Evolutionary conservation across 148 eudicot species (phyloP).

Genomic region (Linanthus parryae): DNA sequence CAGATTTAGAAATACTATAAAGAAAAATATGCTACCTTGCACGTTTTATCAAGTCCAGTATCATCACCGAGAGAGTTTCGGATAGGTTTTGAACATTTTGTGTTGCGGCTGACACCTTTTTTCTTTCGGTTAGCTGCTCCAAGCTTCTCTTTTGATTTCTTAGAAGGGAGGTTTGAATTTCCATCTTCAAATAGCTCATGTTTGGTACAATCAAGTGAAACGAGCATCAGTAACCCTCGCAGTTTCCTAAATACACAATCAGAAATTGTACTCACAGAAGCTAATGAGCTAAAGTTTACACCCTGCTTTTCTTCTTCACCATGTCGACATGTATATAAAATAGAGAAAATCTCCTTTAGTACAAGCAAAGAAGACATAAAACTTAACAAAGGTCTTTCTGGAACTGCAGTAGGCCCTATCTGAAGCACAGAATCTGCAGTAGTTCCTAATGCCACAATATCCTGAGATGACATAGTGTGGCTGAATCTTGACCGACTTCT

Average conservation of each 20-base stretch:
- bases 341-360: conserved; percentile 54
- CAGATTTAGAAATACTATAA: conserved; percentile 4
- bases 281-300: conserved; percentile 77
- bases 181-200: conserved; percentile 75
- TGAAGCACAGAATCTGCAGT: conserved; percentile 23
- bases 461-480: conserved; percentile 13
- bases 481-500: conserved; percentile 27
- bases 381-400: conserved; percentile 23
- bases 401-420: conserved; percentile 17
- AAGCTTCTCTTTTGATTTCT: conserved; percentile 53
- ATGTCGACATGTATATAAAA: conserved; percentile 37
- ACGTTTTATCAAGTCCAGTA: conserved; percentile 19
- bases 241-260: conserved; percentile 67
- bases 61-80: conserved; percentile 33
- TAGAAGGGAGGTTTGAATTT: conserved; percentile 21
- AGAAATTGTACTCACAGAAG: conserved; percentile 44
- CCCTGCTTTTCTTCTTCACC: conserved; percentile 41
- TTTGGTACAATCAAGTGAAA: conserved; percentile 89
- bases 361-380: conserved; percentile 39
- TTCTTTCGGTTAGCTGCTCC: conserved; percentile 56
- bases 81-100: conserved; percentile 40
- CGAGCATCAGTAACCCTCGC: conserved; percentile 76
- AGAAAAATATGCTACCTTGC: conserved; percentile 39
- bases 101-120: conserved; percentile 58
- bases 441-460: conserved; percentile 19